phyloP scores from a whole-genome alignment of 2,329 filamentous ascomycete species.

The Cladosporium sp. region DNA sequence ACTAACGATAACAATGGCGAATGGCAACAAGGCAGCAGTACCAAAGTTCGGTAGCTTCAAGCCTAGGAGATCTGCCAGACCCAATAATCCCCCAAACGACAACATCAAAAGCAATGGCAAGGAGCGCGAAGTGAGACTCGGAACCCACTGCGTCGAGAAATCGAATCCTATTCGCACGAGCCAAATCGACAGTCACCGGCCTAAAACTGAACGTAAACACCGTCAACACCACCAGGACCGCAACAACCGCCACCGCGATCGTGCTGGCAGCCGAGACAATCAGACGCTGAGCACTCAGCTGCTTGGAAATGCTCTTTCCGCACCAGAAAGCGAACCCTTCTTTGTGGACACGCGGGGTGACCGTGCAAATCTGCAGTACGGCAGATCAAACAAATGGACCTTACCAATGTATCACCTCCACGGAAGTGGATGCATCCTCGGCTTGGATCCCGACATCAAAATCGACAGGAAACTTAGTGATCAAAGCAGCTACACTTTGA shows the following conservation, averaged over 20 bases:
- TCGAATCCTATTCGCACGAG: neutral
- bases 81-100: conserved; percentile 13
- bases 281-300: neutral
- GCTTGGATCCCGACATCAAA: conserved; percentile 58
- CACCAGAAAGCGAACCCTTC: conserved; percentile 45
- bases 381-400: conserved; percentile 68
- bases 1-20: neutral
- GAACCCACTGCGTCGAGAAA: neutral
- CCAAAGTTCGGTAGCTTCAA: conserved; percentile 78
- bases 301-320: neutral
- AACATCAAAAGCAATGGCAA: conserved; percentile 7
- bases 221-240: neutral
- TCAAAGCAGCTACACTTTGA: conserved; percentile 37
- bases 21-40: conserved; percentile 37
- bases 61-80: conserved; percentile 42
- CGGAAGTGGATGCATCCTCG: conserved; percentile 70
- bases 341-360: conserved; percentile 75
- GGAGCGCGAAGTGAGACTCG: conserved; percentile 6
- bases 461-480: conserved; percentile 66
- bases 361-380: conserved; percentile 71
- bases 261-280: neutral
- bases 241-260: neutral
- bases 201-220: neutral
- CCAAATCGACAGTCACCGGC: neutral
- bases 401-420: conserved; percentile 70